Base-by-base conservation (phyloP, 805 yeast genomes). In the Lachancea meyersii region DNA sequence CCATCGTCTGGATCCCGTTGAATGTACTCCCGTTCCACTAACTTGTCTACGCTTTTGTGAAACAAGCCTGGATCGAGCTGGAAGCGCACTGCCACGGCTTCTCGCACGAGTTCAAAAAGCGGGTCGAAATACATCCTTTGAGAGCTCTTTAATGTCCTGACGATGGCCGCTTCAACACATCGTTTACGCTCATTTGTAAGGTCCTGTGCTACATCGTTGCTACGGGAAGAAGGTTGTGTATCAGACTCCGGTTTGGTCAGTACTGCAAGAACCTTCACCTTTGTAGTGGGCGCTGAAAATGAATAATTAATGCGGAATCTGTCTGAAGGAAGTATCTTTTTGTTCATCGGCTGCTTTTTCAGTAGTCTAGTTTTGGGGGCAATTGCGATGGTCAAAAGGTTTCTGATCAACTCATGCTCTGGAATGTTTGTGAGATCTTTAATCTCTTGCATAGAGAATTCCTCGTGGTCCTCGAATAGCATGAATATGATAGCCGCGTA, bases 121-220 rank as follows among this genome's bases (percentile, higher is more conserved):
- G 80, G 81, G 50, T 77, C 79, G 57, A 84, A 91, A 20, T 61
- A 68, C 42, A 82, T 51, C 1, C 70, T 63, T 51, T 79, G 81
- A 26, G 88, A 68, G 1, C 86, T 73, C 64, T 88, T 88, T 91
- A 88, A 80, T n/a, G 82, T 77, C 40, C 96, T 71, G 4, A 88
- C 95, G 43, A 88, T 75, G 0, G 94, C 93, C 1, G 96, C 95
- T 57, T 86, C 93, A 2, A 83, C 68, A 31, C 27, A 26, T 85
- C 81, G 41, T 71, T 72, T 5, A 35, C 44, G 41, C 56, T 44
- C 42, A 52, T 60, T 24, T 14, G 18, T 5, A 21, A 34, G 21
- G 9, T 42, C 38, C 7, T 33, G 31, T 11, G 26, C 9, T 16
- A 19, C 11, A 6, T 35, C 21, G 17, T 27, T 31, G 77, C 82